Percentiles rank a stretch among this genome's conserved stretches.
Conservation (phyloP, 164 flowering plant genomes). For the Annona squamosa region DNA sequence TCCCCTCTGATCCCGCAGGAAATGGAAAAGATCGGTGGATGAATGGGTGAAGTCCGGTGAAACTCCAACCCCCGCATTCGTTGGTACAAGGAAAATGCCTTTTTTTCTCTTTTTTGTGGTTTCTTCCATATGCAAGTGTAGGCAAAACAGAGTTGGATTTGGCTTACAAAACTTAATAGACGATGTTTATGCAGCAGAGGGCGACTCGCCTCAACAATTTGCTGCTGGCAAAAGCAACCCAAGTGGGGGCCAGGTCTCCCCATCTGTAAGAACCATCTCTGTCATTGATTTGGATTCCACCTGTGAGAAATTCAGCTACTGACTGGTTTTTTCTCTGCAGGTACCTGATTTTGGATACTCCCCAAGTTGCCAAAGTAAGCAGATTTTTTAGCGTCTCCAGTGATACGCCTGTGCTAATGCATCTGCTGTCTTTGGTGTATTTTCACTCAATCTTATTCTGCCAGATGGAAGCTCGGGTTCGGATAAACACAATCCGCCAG, state of each 20-base stretch:
- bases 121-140: not conserved
- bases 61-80: conserved; percentile 30
- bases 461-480: conserved; percentile 63
- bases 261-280: not conserved
- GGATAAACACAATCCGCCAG: conserved; percentile 37
- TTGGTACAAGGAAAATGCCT: conserved; percentile 25
- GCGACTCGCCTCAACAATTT: conserved; percentile 65
- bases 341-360: conserved; percentile 74
- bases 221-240: conserved; percentile 21
- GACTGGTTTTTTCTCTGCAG: conserved; percentile 28
- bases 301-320: not conserved
- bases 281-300: not conserved
- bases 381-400: not conserved
- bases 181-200: conserved; percentile 37
- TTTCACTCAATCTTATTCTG: not conserved
- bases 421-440: not conserved
- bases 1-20: conserved; percentile 34
- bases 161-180: conserved; percentile 5
- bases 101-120: not conserved
- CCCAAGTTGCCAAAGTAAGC: conserved; percentile 75
- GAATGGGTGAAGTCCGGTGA: conserved; percentile 75
- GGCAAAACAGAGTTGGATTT: not conserved
- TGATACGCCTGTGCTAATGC: not conserved
- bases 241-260: conserved; percentile 54
- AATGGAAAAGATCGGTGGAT: conserved; percentile 93